Percentiles rank a stretch among this genome's conserved stretches.
Evolutionary conservation across 169 alveolate species (phyloP).

Genomic region (Eimeria zaria): DNA sequence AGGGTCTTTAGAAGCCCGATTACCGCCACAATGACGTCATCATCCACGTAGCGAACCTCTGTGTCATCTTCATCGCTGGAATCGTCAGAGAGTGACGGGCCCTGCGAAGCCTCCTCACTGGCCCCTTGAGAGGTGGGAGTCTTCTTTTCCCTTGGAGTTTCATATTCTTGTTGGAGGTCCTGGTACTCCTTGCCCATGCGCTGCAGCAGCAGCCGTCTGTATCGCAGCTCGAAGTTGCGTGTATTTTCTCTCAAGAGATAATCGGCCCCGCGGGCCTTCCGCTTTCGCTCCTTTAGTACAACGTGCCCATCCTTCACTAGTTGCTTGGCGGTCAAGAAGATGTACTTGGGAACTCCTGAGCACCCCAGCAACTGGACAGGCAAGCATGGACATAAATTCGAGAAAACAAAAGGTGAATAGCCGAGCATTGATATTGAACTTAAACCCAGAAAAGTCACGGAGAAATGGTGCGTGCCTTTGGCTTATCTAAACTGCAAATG

Average conservation of each 20-base stretch:
- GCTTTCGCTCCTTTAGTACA: conserved; percentile 59
- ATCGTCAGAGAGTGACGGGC: conserved; percentile 7
- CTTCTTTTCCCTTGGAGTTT: conserved; percentile 29
- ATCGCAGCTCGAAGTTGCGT: conserved; percentile 65
- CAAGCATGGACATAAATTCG: background rate
- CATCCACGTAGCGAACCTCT: conserved; percentile 77
- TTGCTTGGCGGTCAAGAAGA: conserved; percentile 78
- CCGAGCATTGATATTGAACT: no score
- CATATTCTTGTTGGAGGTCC: conserved; percentile 68
- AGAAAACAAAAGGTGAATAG: background rate
- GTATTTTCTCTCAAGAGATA: conserved; percentile 50
- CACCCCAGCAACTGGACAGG: background rate
- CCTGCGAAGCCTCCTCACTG: conserved; percentile 3
- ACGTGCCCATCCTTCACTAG: conserved; percentile 80
- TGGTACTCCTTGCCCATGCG: conserved; percentile 71
- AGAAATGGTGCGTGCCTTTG: background rate
- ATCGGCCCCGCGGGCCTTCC: conserved; percentile 15
- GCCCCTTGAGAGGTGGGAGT: background rate
- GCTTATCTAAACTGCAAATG: background rate
- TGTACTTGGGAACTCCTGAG: conserved; percentile 84
- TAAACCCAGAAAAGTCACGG: background rate
- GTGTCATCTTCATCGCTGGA: conserved; percentile 77
- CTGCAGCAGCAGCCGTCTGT: conserved; percentile 61
- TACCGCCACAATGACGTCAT: conserved; percentile 70
- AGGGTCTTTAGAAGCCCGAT: conserved; percentile 50